Conservation (phyloP, 345 rosid species). For the Euphorbia lathyris region DNA sequence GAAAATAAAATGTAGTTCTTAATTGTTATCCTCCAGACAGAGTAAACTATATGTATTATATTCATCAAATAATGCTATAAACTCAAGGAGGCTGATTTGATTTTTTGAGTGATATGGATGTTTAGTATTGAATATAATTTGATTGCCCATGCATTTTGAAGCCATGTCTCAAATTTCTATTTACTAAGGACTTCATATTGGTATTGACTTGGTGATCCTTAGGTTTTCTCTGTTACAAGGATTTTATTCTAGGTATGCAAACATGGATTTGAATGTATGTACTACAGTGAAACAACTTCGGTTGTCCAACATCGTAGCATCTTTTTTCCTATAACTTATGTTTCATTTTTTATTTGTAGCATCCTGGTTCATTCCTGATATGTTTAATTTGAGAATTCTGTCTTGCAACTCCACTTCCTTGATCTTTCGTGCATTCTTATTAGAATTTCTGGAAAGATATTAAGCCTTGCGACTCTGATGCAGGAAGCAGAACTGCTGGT, state of each 20-base stretch:
- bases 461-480: conserved; percentile 8
- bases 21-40: background rate
- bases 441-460: background rate
- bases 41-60: background rate
- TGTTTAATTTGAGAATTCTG: no score
- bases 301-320: background rate
- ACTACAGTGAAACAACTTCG: background rate
- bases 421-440: background rate
- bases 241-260: no score
- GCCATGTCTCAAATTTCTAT: no score
- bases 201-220: no score
- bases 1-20: background rate
- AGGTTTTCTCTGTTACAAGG: no score
- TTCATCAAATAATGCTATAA: background rate
- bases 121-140: background rate
- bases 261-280: no score
- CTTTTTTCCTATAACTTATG: no score
- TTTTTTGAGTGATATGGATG: background rate
- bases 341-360: no score
- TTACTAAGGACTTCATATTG: no score
- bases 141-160: no score
- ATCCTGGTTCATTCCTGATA: background rate
- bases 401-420: background rate
- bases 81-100: background rate
- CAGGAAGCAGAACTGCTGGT: conserved; percentile 59